A percentile compares a stretch with the other conserved stretches of the same genome.
phyloP scores from a whole-genome alignment of 306 rosid genomes.

The Casuarina glauca region DNA sequence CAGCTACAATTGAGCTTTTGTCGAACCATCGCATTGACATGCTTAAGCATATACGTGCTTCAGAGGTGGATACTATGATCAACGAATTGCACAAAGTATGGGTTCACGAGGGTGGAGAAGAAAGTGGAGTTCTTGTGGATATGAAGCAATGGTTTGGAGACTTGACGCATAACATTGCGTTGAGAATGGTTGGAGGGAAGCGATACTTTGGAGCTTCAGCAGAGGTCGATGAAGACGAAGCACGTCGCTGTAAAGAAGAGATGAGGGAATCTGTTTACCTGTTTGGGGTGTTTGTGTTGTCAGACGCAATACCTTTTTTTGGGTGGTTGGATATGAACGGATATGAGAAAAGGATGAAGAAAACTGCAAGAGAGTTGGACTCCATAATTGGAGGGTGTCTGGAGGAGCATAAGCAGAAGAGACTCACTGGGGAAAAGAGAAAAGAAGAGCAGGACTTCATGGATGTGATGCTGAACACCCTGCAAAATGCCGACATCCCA shows the following conservation, averaged over 20 bases:
- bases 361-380: slow-evolving; percentile 25
- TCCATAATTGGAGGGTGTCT: slow-evolving; percentile 16
- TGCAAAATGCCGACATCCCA: slow-evolving; percentile 21
- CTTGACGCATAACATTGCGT: slow-evolving; percentile 31
- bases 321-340: slow-evolving; percentile 31
- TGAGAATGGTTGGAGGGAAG: slow-evolving; percentile 48
- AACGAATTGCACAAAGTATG: no score
- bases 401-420: slow-evolving; percentile 30
- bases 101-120: no score
- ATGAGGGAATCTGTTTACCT: slow-evolving; percentile 11
- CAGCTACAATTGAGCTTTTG: no score
- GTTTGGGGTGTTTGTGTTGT: slow-evolving; percentile 24
- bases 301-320: slow-evolving; percentile 22
- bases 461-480: slow-evolving; percentile 35
- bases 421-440: background rate
- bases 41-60: no score
- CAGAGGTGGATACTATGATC: no score
- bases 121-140: no score
- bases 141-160: background rate
- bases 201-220: slow-evolving; percentile 9
- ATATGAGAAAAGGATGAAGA: slow-evolving; percentile 26
- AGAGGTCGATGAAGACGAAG: slow-evolving; percentile 17
- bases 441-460: slow-evolving; percentile 29
- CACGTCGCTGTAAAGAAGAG: background rate
- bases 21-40: no score